A percentile compares a stretch with the other conserved stretches of the same genome.
phyloP scores from a whole-genome alignment of 495 filamentous ascomycete genomes.

The Sphaerosporella brunnea region DNA sequence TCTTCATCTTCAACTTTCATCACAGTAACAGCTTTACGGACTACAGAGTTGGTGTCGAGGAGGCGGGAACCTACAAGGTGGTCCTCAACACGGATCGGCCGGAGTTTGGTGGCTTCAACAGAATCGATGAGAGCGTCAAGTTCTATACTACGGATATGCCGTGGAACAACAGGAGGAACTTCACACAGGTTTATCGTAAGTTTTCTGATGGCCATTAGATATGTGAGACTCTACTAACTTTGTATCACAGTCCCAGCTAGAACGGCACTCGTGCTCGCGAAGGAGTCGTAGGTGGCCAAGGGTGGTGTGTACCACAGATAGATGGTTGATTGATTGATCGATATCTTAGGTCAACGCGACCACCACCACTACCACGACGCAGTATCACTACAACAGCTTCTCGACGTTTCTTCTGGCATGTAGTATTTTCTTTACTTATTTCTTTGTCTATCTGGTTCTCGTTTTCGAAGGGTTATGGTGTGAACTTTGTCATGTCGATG shows the following conservation, averaged over 20 bases:
- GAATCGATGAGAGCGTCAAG: conserved; percentile 55
- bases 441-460: too few species aligned
- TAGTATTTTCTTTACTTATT: too few species aligned
- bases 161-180: conserved; percentile 84
- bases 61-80: conserved; percentile 68
- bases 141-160: conserved; percentile 79
- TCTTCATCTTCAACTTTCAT: conserved; percentile 97
- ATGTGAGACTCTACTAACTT: background rate
- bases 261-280: too few species aligned
- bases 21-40: conserved; percentile 61
- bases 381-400: too few species aligned
- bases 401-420: too few species aligned
- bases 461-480: too few species aligned
- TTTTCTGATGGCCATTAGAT: conserved; percentile 1
- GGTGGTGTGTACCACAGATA: too few species aligned
- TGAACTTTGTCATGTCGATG: too few species aligned
- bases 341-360: conserved; percentile 5
- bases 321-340: too few species aligned
- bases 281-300: too few species aligned
- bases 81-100: conserved; percentile 66
- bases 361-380: too few species aligned
- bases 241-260: too few species aligned
- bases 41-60: conserved; percentile 77
- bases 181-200: conserved; percentile 63
- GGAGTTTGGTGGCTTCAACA: conserved; percentile 60